These are phyloP conservation scores for Lenzites betulinus DNA, from an alignment of 768 basidiomycete genomes.

Conservation along the genomic window DNA sequence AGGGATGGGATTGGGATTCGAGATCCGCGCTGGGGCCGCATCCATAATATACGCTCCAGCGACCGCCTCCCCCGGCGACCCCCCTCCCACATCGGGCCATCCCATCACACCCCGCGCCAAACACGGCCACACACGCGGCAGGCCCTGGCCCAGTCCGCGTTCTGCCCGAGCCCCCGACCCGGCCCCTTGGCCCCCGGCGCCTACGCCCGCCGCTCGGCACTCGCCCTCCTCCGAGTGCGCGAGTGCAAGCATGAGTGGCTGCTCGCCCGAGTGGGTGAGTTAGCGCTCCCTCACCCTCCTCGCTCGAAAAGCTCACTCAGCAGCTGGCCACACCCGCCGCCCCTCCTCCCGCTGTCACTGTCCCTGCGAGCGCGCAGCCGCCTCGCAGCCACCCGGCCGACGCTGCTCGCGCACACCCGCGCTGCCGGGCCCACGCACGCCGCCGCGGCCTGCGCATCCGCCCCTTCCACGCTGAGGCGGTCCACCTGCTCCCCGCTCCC, in stretches of 20 bases:
- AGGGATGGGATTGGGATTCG: slow-evolving; percentile 10
- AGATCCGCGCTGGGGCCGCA: slow-evolving; percentile 16
- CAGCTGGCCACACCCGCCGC: not conserved
- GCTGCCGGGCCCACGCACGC: not conserved
- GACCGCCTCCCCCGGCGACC: slow-evolving; percentile 10
- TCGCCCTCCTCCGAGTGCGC: slow-evolving; percentile 10
- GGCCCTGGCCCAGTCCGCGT: not conserved
- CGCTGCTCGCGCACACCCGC: too few species aligned
- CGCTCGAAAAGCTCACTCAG: slow-evolving; percentile 11
- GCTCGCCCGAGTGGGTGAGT: too few species aligned
- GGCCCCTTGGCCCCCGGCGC: slow-evolving; percentile 1
- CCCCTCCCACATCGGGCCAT: slow-evolving; percentile 3
- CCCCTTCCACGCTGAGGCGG: not conserved
- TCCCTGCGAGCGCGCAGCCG: too few species aligned
- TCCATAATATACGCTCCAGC: slow-evolving; percentile 21
- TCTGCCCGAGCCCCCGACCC: slow-evolving; percentile 1
- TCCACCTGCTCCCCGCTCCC: not conserved
- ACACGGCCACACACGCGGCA: slow-evolving; percentile 1
- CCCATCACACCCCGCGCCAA: slow-evolving; percentile 5
- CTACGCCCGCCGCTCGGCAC: not conserved
- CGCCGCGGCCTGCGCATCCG: slow-evolving; percentile 1
- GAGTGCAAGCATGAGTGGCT: too few species aligned
- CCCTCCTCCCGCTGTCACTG: not conserved
- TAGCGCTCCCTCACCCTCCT: not conserved
- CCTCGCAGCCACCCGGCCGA: slow-evolving; percentile 4